A percentile compares a stretch with the other conserved stretches of the same genome.
These are phyloP conservation scores for Leccinum uliginosum DNA, from an alignment of 768 basidiomycete genomes.

Conservation along the genomic window DNA sequence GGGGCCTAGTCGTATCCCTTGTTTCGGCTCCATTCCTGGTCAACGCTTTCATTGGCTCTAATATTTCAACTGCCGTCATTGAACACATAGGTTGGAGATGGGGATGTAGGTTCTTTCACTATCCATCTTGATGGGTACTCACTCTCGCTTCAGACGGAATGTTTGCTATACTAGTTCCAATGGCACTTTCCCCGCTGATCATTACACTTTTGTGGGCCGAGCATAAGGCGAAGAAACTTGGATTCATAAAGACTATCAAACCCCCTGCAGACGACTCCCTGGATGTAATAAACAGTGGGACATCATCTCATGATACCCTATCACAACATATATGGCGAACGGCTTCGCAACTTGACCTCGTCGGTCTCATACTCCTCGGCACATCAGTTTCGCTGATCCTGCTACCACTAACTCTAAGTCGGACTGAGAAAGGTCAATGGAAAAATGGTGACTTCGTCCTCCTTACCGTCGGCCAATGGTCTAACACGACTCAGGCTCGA, in stretches of 20 bases:
- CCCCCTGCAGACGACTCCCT: not conserved
- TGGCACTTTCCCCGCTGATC: slow-evolving; percentile 48
- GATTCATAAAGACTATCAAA: slow-evolving; percentile 19
- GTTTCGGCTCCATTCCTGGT: slow-evolving; percentile 52
- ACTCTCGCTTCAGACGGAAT: slow-evolving; percentile 40
- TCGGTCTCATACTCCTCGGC: slow-evolving; percentile 50
- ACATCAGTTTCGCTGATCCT: slow-evolving; percentile 48
- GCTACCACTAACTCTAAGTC: slow-evolving; percentile 49
- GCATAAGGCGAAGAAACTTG: slow-evolving; percentile 39
- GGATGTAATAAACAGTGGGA: not conserved
- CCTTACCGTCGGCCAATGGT: not conserved
- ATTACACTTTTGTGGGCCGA: slow-evolving; percentile 54
- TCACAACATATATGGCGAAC: slow-evolving; percentile 14
- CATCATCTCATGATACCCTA: not conserved
- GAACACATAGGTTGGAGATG: slow-evolving; percentile 58
- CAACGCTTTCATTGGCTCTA: slow-evolving; percentile 64
- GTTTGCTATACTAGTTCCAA: slow-evolving; percentile 55
- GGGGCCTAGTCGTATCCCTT: slow-evolving; percentile 46
- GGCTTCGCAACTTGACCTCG: slow-evolving; percentile 40
- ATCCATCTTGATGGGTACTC: not conserved
- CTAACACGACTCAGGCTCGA: slow-evolving; percentile 35
- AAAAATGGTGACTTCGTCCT: slow-evolving; percentile 35
- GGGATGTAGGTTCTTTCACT: slow-evolving; percentile 49
- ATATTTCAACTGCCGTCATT: slow-evolving; percentile 45
- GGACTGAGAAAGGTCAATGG: slow-evolving; percentile 38